phyloP scores from a whole-genome alignment of 306 rosid species.

The Citrullus colocynthis region DNA sequence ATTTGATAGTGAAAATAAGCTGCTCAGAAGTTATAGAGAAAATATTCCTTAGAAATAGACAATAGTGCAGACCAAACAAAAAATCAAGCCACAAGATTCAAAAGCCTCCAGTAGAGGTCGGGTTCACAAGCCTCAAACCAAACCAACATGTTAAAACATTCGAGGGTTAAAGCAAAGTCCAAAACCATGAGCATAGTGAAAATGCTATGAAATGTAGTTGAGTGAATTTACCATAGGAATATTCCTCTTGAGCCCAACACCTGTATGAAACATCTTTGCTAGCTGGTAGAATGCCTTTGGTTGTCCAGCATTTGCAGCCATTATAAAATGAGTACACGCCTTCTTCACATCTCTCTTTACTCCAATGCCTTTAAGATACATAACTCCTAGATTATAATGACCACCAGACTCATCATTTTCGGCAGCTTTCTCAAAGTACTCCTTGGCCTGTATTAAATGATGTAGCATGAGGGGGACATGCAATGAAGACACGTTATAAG shows the following conservation, averaged over 20 bases:
- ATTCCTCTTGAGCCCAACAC: constrained; percentile 82
- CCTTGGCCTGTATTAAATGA: constrained; percentile 49
- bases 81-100: not conserved
- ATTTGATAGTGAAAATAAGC: not conserved
- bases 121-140: not conserved
- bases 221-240: constrained; percentile 47
- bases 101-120: not conserved
- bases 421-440: constrained; percentile 92
- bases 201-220: not conserved
- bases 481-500: not conserved
- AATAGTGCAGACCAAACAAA: not conserved
- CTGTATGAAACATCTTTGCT: constrained; percentile 93
- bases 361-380: constrained; percentile 94
- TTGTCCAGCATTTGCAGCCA: constrained; percentile 86
- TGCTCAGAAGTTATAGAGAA: not conserved
- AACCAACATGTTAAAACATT: not conserved
- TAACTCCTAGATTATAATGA: constrained; percentile 85
- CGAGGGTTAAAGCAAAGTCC: not conserved
- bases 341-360: constrained; percentile 71
- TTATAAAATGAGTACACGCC: constrained; percentile 53
- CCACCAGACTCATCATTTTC: constrained; percentile 69
- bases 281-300: constrained; percentile 98
- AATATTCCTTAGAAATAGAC: not conserved
- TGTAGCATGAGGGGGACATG: not conserved
- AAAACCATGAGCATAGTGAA: not conserved